A percentile compares a stretch with the other conserved stretches of the same genome.
These are phyloP conservation scores for Diacronema lutheri DNA, from an alignment of 78 protist species.

Conservation along the genomic window DNA sequence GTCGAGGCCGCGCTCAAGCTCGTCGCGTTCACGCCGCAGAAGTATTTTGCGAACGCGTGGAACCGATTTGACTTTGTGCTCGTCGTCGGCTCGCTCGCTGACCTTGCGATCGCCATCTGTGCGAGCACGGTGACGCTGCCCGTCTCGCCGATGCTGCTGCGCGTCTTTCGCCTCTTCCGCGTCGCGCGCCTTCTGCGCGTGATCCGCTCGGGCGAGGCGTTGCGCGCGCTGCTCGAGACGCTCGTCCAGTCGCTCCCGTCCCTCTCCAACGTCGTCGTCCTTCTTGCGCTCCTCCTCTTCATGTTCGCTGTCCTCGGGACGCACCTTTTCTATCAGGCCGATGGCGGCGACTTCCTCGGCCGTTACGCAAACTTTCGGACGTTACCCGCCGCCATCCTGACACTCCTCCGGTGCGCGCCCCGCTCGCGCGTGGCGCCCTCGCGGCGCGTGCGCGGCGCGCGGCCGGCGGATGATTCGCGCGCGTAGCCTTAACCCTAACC, in stretches of 20 bases:
- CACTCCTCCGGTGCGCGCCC: background rate
- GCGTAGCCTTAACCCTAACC: no score
- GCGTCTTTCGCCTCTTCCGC: conserved; percentile 10
- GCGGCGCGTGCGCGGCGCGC: no score
- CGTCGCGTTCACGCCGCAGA: background rate
- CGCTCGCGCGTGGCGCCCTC: no score
- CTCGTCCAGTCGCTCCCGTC: background rate
- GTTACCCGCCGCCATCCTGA: background rate
- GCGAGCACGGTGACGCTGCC: background rate
- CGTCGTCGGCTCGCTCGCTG: background rate
- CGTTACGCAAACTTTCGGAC: background rate
- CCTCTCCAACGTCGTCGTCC: background rate
- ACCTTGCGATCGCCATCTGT: background rate
- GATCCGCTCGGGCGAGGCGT: background rate
- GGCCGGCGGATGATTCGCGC: no score
- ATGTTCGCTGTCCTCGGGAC: conserved; percentile 4
- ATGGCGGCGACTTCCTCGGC: background rate
- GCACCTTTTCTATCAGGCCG: background rate
- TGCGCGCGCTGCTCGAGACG: background rate
- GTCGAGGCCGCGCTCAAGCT: conserved; percentile 39
- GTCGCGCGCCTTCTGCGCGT: conserved; percentile 7
- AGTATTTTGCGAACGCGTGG: background rate
- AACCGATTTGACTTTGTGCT: conserved; percentile 14
- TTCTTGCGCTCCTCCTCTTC: background rate
- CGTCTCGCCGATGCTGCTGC: background rate